These are phyloP conservation scores for Coniochaeta hoffmannii DNA, from an alignment of 2,329 filamentous ascomycete species.

Conservation along the genomic window DNA sequence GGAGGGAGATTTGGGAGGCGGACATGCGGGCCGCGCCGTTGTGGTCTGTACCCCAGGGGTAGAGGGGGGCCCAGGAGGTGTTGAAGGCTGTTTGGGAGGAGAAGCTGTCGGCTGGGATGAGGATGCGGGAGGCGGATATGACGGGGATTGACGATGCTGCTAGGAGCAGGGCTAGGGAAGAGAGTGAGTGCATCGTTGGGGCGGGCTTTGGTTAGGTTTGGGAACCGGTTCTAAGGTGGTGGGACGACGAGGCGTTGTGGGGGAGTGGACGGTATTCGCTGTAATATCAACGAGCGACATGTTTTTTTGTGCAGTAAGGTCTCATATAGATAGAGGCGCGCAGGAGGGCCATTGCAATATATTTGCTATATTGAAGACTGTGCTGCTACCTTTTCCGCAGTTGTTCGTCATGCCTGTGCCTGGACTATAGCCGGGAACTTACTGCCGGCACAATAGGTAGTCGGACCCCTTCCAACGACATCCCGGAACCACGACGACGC, in stretches of 20 bases:
- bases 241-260: too few relatives aligned
- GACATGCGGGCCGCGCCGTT: slow-evolving; percentile 51
- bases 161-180: neutral
- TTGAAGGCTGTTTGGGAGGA: slow-evolving; percentile 29
- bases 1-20: slow-evolving; percentile 29
- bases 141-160: slow-evolving; percentile 9
- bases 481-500: too few relatives aligned
- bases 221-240: too few relatives aligned
- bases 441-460: too few relatives aligned
- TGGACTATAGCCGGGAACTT: neutral
- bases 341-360: neutral
- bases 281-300: too few relatives aligned
- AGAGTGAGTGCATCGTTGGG: neutral
- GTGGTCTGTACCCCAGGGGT: slow-evolving; percentile 51
- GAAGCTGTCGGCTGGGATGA: slow-evolving; percentile 31
- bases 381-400: neutral
- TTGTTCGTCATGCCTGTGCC: neutral
- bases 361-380: neutral
- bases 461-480: too few relatives aligned
- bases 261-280: too few relatives aligned
- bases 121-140: slow-evolving; percentile 17
- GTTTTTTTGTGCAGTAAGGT: neutral
- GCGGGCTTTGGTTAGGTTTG: neutral
- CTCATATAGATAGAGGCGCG: too few relatives aligned
- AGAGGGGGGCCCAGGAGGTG: slow-evolving; percentile 41